Percentiles rank a stretch among this genome's conserved stretches.
phyloP scores from a whole-genome alignment of 768 basidiomycete genomes.

The Agaricus blazei region DNA sequence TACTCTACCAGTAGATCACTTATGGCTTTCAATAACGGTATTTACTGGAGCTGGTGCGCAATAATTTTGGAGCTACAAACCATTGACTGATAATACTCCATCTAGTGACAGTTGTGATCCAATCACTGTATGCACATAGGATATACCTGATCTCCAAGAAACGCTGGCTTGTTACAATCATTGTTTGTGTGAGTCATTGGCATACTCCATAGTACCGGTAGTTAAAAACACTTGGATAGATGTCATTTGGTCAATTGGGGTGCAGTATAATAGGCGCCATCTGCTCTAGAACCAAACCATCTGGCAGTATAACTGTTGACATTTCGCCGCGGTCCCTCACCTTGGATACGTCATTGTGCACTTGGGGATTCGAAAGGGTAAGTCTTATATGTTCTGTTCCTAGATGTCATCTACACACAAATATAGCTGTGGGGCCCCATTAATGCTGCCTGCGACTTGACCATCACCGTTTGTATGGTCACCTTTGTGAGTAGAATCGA shows the following conservation, averaged over 20 bases:
- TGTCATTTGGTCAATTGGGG: not conserved
- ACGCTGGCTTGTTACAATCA: not conserved
- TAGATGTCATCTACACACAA: not conserved
- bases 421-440: not conserved
- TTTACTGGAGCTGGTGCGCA: not conserved
- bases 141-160: not conserved
- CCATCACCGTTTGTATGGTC: not conserved
- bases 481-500: not conserved
- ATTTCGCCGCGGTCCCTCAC: too few species aligned
- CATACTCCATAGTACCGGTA: not conserved
- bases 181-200: not conserved
- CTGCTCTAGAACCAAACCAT: too few species aligned
- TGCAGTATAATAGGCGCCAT: not conserved
- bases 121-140: not conserved
- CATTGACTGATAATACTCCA: not conserved
- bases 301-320: too few species aligned
- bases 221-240: not conserved
- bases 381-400: not conserved
- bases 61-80: not conserved
- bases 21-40: not conserved
- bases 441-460: not conserved
- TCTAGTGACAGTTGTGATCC: not conserved
- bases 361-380: not conserved
- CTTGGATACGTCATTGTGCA: too few species aligned
- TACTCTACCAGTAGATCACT: not conserved